Base-by-base conservation (phyloP, 1,284 basidiomycete genomes). In the Trametes pubescens region DNA sequence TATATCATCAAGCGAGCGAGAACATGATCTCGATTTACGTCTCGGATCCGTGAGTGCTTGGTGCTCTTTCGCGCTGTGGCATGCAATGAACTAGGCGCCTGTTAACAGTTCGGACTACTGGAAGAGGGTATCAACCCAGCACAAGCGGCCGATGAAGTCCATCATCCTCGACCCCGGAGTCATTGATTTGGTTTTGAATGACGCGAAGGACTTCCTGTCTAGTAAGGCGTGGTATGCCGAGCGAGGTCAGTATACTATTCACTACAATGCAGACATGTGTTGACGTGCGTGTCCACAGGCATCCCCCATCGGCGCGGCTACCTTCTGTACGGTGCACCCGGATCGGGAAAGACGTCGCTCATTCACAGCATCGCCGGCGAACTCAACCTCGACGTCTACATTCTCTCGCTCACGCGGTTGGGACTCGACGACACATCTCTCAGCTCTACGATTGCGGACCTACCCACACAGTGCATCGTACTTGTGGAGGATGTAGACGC, bases 401-500 rank as follows among this genome's bases (percentile, higher is more conserved):
- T 92, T 51, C 75, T 94, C 47, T 89, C 90, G 0, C 82, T 94
- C n/a, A 88, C 90, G 2, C 83, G 86, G n/a, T 74, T 80, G 4
- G 87, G 87, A 11, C 75, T 95, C 61, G 90, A 93, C 72, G 93
- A 95, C 71, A 78, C 80, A 0, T 73, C 77, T 8, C 82, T 94
- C 32, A 81, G 79, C 51, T 81, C 85, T 29, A 79, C 93, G 40
- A 86, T 93, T 62, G 82, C 84, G 10, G 81, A 84, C 8, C 82
- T 94, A 1, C 91, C 92, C 47, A 81, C 86, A 57, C 81, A 84
- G 66, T 90, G 87, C 67, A 89, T 94, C 61, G 86, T 90, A 0
- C 78, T 94, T 24, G 90, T 94, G 84, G 92, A 94, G 75, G 92
- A 92, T 71, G 89, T 93, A 62, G 91, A 93, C 66, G 90, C 87